Conservation (phyloP, 345 rosid genomes). For the Microthlaspi erraticum region DNA sequence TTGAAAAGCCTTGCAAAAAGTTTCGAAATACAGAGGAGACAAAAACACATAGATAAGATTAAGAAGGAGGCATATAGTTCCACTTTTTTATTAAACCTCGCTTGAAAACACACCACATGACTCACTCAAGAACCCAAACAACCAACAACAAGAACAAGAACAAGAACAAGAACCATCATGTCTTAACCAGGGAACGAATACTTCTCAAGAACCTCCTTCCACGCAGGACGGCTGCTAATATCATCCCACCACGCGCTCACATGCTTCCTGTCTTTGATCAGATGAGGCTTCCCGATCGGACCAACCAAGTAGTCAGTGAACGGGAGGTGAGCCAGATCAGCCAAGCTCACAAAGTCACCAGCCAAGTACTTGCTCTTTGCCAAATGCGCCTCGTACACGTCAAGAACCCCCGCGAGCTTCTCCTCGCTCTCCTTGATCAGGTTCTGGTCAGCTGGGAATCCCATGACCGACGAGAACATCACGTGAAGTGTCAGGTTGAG, state of each 20-base stretch:
- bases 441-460: constrained; percentile 52
- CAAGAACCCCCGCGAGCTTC: constrained; percentile 59
- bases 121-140: neutral
- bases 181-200: constrained; percentile 34
- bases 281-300: constrained; percentile 50
- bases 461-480: constrained; percentile 51
- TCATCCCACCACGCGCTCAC: constrained; percentile 72
- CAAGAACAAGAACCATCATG: neutral
- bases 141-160: constrained; percentile 1
- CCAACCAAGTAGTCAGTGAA: constrained; percentile 67
- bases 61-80: neutral
- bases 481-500: constrained; percentile 49
- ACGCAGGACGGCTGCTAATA: constrained; percentile 66
- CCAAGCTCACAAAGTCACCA: constrained; percentile 71
- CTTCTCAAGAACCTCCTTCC: constrained; percentile 57
- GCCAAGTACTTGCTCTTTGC: constrained; percentile 66
- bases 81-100: constrained; percentile 39
- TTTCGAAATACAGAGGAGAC: neutral
- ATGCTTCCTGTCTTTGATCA: constrained; percentile 66
- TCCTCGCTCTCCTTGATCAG: constrained; percentile 63
- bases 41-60: constrained; percentile 29
- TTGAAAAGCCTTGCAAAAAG: constrained; percentile 16
- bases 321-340: constrained; percentile 71
- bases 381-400: constrained; percentile 67
- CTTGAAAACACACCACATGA: constrained; percentile 9